Percentiles rank a stretch among this genome's conserved stretches.
These are phyloP conservation scores for Acanthochlamys bracteata DNA, from an alignment of 106 monocot species.

Conservation along the genomic window DNA sequence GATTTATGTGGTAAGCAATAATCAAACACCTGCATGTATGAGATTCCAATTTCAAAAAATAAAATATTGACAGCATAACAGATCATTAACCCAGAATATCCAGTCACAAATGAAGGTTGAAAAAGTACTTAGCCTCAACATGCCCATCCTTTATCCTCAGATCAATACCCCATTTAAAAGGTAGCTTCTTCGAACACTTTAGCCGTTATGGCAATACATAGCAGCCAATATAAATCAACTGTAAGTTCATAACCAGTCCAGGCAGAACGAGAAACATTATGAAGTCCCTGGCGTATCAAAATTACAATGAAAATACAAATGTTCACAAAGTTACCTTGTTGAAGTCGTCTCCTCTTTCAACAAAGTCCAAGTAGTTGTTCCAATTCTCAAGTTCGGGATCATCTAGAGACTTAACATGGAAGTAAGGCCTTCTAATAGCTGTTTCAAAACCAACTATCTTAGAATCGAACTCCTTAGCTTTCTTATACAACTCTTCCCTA, in stretches of 20 bases:
- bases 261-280: constrained; percentile 24
- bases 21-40: constrained; percentile 99
- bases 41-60: constrained; percentile 82
- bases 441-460: constrained; percentile 96
- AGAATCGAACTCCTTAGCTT: constrained; percentile 95
- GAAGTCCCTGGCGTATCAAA: constrained; percentile 13
- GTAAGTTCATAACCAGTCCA: constrained; percentile 53
- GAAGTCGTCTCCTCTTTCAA: constrained; percentile 85
- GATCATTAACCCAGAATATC: constrained; percentile 74
- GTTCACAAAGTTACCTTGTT: constrained; percentile 64
- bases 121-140: constrained; percentile 96
- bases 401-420: constrained; percentile 94
- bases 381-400: constrained; percentile 98
- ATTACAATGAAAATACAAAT: background rate
- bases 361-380: constrained; percentile 94
- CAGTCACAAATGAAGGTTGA: constrained; percentile 76
- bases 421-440: constrained; percentile 97
- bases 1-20: constrained; percentile 85
- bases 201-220: constrained; percentile 69
- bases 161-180: constrained; percentile 74
- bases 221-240: constrained; percentile 62
- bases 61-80: constrained; percentile 35
- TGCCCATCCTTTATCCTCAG: constrained; percentile 83
- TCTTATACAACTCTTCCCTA: constrained; percentile 98
- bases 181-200: constrained; percentile 93